phyloP scores from a whole-genome alignment of 1,284 basidiomycete genomes.

The Ustilago hordei region DNA sequence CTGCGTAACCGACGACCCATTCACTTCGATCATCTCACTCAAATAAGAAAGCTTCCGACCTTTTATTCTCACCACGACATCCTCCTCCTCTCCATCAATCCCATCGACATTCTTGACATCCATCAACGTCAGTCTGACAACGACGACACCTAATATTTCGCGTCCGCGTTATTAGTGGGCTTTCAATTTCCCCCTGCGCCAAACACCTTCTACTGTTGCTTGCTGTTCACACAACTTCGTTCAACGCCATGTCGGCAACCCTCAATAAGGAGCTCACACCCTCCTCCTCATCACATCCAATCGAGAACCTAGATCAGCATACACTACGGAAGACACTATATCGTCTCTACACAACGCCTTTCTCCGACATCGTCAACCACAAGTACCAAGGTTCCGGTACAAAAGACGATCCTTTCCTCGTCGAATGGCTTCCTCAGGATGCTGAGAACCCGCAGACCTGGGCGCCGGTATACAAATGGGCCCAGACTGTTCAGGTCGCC shows the following conservation, averaged over 20 bases:
- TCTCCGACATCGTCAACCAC: slow-evolving; percentile 67
- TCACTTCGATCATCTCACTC: background rate
- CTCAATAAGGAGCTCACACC: background rate
- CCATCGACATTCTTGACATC: background rate
- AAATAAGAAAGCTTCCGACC: background rate
- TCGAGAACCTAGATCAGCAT: slow-evolving; percentile 27
- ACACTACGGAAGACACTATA: slow-evolving; percentile 49
- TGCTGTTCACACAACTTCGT: background rate
- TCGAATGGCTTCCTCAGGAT: slow-evolving; percentile 61
- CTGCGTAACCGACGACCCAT: slow-evolving; percentile 3
- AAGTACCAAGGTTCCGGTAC: slow-evolving; percentile 70
- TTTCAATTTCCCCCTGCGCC: background rate
- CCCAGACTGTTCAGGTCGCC: slow-evolving; percentile 55
- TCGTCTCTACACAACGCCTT: slow-evolving; percentile 68
- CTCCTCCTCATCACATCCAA: slow-evolving; percentile 3
- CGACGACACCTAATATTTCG: background rate
- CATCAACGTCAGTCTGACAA: background rate
- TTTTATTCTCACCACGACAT: background rate
- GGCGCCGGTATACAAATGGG: slow-evolving; percentile 49
- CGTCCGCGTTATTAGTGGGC: background rate
- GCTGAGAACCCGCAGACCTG: slow-evolving; percentile 51
- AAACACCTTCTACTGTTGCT: too few relatives aligned
- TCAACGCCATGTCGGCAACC: slow-evolving; percentile 22
- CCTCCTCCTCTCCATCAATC: background rate
- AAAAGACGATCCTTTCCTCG: slow-evolving; percentile 69